Percentiles rank a stretch among this genome's conserved stretches.
phyloP scores from a whole-genome alignment of 768 basidiomycete genomes.

The Mycena olivaceomarginata region DNA sequence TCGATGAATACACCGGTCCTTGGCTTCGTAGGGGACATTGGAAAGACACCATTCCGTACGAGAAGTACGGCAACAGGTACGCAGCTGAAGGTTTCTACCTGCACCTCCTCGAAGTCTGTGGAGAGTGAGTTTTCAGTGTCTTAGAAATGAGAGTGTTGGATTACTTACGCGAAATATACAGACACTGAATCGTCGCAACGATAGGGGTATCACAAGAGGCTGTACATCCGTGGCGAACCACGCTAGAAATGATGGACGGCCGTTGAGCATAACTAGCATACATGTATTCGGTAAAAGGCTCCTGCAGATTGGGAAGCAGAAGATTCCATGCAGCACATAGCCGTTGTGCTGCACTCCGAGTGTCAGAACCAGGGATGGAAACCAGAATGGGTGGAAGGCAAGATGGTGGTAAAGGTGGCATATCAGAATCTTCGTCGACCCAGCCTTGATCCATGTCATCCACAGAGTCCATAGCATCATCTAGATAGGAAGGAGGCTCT shows the following conservation, averaged over 20 bases:
- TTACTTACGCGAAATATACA: not conserved
- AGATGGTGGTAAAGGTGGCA: not conserved
- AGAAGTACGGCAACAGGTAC: conserved; percentile 28
- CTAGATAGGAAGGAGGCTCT: not conserved
- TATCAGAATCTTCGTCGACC: not conserved
- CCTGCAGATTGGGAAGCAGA: not conserved
- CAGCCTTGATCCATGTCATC: not conserved
- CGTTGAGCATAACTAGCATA: not conserved
- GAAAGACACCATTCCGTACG: conserved; percentile 42
- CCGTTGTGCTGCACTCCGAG: not conserved
- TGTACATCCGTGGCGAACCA: not conserved
- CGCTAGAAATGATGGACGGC: not conserved
- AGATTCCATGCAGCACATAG: not conserved
- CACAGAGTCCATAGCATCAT: not conserved
- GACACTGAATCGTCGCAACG: not conserved
- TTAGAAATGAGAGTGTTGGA: not conserved
- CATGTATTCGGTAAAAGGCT: not conserved
- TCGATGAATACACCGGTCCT: conserved; percentile 39
- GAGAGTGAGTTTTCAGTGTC: no score
- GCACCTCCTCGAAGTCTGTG: not conserved
- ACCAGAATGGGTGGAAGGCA: not conserved
- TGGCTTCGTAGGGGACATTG: conserved; percentile 41
- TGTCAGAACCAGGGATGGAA: not conserved
- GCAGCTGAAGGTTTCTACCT: not conserved
- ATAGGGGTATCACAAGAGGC: not conserved